Conservation (phyloP, 2,329 filamentous ascomycete species). For the Endoconidiophora polonica region DNA sequence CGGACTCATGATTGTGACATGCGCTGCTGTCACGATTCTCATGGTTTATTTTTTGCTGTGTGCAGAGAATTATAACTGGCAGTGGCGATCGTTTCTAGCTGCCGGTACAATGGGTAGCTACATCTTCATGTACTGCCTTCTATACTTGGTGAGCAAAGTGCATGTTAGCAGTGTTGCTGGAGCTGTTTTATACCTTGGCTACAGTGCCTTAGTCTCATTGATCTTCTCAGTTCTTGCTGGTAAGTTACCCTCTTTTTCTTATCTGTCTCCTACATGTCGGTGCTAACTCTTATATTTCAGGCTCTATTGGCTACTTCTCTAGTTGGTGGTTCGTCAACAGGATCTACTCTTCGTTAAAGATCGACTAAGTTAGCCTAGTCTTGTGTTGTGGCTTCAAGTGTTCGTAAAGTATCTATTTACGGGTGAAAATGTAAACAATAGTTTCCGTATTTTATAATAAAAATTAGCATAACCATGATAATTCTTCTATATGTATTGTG, state of each 20-base stretch:
- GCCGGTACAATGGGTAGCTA: slow-evolving; percentile 82
- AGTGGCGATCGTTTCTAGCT: slow-evolving; percentile 87
- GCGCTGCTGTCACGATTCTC: slow-evolving; percentile 77
- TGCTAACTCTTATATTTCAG: slow-evolving; percentile 29
- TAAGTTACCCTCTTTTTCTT: slow-evolving; percentile 30
- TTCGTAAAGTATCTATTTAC: neutral
- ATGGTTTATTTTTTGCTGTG: slow-evolving; percentile 95
- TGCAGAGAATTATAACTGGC: slow-evolving; percentile 96
- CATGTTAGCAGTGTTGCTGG: slow-evolving; percentile 72
- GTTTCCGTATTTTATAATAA: too few species aligned
- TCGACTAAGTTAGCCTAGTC: slow-evolving; percentile 44
- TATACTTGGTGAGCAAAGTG: slow-evolving; percentile 82
- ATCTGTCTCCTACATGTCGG: neutral
- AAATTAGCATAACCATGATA: too few species aligned
- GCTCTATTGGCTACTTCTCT: slow-evolving; percentile 86
- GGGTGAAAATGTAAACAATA: neutral
- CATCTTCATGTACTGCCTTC: slow-evolving; percentile 77
- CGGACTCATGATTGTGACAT: slow-evolving; percentile 90
- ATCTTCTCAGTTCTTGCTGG: slow-evolving; percentile 88
- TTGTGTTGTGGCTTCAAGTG: neutral
- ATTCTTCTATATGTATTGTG: too few species aligned
- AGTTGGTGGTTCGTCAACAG: slow-evolving; percentile 88
- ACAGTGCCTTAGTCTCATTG: slow-evolving; percentile 76
- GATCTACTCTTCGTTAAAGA: slow-evolving; percentile 96
- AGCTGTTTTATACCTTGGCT: slow-evolving; percentile 82